Conservation (phyloP, 805 yeast species). For the Brettanomyces anomalus region DNA sequence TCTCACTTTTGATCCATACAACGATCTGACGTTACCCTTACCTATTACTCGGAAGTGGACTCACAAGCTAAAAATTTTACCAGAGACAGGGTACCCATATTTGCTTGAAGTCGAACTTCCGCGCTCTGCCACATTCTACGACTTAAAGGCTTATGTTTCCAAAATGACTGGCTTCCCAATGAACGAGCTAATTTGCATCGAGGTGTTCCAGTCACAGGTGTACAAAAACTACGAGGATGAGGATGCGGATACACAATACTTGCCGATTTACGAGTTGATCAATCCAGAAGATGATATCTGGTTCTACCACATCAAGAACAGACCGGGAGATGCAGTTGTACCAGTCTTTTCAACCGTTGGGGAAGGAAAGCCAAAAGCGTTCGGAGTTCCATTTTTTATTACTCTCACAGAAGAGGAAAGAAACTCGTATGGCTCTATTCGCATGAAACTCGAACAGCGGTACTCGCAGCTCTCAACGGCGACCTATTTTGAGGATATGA, state of each 20-base stretch:
- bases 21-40: constrained; percentile 80
- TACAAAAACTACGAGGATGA: constrained; percentile 56
- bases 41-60: constrained; percentile 73
- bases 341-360: constrained; percentile 48
- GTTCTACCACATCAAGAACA: constrained; percentile 40
- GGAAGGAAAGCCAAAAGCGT: constrained; percentile 30
- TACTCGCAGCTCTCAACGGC: constrained; percentile 41
- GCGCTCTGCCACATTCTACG: constrained; percentile 54
- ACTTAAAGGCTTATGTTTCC: constrained; percentile 54
- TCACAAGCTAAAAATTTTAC: constrained; percentile 52
- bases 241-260: constrained; percentile 46
- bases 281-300: constrained; percentile 52
- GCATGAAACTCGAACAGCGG: constrained; percentile 44
- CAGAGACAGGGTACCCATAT: constrained; percentile 42
- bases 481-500: constrained; percentile 23
- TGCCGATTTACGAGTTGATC: constrained; percentile 63
- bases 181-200: constrained; percentile 40
- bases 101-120: constrained; percentile 63
- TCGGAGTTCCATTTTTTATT: constrained; percentile 74
- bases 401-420: constrained; percentile 44
- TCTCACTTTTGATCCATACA: constrained; percentile 89
- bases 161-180: constrained; percentile 31
- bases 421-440: constrained; percentile 46
- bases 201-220: constrained; percentile 58
- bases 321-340: constrained; percentile 43